These are phyloP conservation scores for Alternaria sp. DNA, from an alignment of 2,329 filamentous ascomycete species.

Conservation along the genomic window DNA sequence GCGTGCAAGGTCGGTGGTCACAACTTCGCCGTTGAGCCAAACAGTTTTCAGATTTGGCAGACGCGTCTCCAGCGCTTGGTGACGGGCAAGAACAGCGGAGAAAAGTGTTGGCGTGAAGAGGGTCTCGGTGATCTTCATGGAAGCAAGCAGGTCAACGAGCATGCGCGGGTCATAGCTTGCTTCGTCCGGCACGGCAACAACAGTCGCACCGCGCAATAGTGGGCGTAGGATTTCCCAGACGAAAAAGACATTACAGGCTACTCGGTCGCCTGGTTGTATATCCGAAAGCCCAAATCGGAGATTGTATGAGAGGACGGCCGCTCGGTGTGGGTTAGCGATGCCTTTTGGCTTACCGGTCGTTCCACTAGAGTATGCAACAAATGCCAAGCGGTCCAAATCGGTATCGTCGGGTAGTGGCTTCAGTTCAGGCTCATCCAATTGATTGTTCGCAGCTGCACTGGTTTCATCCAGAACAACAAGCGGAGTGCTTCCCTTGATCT, in stretches of 20 bases:
- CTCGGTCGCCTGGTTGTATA: conserved; percentile 74
- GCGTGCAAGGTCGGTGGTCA: conserved; percentile 77
- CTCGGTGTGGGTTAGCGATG: conserved; percentile 80
- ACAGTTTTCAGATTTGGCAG: conserved; percentile 73
- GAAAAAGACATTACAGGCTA: conserved; percentile 90
- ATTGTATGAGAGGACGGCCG: conserved; percentile 76
- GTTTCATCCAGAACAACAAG: conserved; percentile 70
- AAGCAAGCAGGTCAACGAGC: conserved; percentile 73
- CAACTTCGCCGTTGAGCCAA: conserved; percentile 85
- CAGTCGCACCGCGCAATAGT: conserved; percentile 76
- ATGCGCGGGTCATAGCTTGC: conserved; percentile 79
- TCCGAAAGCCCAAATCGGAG: conserved; percentile 75
- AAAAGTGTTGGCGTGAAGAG: conserved; percentile 84
- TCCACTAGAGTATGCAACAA: conserved; percentile 82
- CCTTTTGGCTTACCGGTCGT: conserved; percentile 83
- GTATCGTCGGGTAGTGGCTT: conserved; percentile 66
- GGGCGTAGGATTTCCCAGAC: conserved; percentile 85
- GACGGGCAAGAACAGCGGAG: conserved; percentile 74
- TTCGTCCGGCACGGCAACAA: conserved; percentile 77
- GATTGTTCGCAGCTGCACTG: conserved; percentile 31
- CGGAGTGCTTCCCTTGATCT: conserved; percentile 70
- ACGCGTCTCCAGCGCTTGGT: conserved; percentile 69
- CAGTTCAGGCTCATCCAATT: conserved; percentile 55
- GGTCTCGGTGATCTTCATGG: conserved; percentile 76
- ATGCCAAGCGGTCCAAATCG: conserved; percentile 77